Evolutionary conservation across 192 early-diverging fungal species (phyloP).

Genomic region (Backusella tuberculispora): DNA sequence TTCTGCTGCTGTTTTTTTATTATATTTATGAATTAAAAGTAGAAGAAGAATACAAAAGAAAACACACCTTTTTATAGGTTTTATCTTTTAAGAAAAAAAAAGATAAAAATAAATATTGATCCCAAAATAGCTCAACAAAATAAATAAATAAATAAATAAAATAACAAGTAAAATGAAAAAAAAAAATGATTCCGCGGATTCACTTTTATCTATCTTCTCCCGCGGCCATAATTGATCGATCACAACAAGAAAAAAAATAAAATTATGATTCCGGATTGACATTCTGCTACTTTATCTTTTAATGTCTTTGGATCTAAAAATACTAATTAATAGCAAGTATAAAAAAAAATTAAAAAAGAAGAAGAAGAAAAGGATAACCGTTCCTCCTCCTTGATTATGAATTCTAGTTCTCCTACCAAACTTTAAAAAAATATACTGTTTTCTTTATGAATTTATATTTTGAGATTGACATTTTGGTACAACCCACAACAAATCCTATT

Average conservation of each 20-base stretch:
- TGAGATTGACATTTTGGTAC: neutral
- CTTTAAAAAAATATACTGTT: neutral
- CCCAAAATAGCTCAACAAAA: constrained; percentile 3
- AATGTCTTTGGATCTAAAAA: too few relatives aligned
- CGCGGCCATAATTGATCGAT: neutral
- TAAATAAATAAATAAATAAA: too few relatives aligned
- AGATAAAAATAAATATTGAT: constrained; percentile 1
- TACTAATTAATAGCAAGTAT: too few relatives aligned
- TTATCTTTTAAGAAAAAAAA: neutral
- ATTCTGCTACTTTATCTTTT: too few relatives aligned
- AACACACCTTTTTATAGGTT: neutral
- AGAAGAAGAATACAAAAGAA: neutral
- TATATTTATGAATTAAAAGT: neutral
- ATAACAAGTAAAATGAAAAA: neutral
- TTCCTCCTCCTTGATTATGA: neutral
- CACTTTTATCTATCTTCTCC: neutral
- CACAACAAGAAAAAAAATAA: neutral
- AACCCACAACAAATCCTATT: neutral
- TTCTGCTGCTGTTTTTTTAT: constrained; percentile 6
- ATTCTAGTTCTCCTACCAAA: neutral
- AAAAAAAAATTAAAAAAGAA: too few relatives aligned
- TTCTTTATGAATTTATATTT: too few relatives aligned
- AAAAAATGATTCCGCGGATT: neutral
- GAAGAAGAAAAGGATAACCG: too few relatives aligned
- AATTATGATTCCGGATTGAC: neutral